phyloP scores from a whole-genome alignment of 169 alveolate genomes.

The Amoebophrya sp. region DNA sequence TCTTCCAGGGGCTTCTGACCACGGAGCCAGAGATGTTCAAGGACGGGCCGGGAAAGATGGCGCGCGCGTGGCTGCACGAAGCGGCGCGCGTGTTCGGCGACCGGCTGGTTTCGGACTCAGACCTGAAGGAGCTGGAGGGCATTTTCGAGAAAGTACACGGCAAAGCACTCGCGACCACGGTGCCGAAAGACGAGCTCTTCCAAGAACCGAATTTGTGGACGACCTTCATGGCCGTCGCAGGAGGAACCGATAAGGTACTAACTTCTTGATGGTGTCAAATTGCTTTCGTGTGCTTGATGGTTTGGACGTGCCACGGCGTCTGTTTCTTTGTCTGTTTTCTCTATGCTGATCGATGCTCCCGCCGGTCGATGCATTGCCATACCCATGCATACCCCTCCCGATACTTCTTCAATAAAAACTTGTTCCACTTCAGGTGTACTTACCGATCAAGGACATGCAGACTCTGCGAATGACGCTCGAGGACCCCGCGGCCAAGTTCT shows the following conservation, averaged over 20 bases:
- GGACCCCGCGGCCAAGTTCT: too few relatives aligned
- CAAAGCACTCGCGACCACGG: conserved; percentile 45
- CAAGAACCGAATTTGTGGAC: conserved; percentile 61
- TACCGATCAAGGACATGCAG: conserved; percentile 55
- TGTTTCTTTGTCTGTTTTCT: too few relatives aligned
- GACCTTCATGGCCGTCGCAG: conserved; percentile 66
- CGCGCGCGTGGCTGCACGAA: conserved; percentile 86
- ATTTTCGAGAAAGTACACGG: conserved; percentile 50
- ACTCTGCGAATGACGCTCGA: conserved; percentile 65
- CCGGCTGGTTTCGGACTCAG: conserved; percentile 66
- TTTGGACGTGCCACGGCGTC: too few relatives aligned
- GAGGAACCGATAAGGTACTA: conserved; percentile 65
- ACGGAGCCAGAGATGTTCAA: conserved; percentile 61
- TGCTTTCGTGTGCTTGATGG: too few relatives aligned
- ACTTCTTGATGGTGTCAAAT: too few relatives aligned
- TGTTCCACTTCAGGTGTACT: conserved; percentile 53
- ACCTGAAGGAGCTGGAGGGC: conserved; percentile 53
- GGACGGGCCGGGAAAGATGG: conserved; percentile 63
- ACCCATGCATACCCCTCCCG: too few relatives aligned
- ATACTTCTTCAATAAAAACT: too few relatives aligned
- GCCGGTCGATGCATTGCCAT: too few relatives aligned
- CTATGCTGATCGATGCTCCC: too few relatives aligned
- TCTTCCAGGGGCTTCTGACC: conserved; percentile 73
- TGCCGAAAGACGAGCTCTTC: conserved; percentile 47
- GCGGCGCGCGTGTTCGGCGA: conserved; percentile 81